Percentiles rank a stretch among this genome's conserved stretches.
Evolutionary conservation across 345 rosid genomes (phyloP).

Genomic region (Citrus reticulata): DNA sequence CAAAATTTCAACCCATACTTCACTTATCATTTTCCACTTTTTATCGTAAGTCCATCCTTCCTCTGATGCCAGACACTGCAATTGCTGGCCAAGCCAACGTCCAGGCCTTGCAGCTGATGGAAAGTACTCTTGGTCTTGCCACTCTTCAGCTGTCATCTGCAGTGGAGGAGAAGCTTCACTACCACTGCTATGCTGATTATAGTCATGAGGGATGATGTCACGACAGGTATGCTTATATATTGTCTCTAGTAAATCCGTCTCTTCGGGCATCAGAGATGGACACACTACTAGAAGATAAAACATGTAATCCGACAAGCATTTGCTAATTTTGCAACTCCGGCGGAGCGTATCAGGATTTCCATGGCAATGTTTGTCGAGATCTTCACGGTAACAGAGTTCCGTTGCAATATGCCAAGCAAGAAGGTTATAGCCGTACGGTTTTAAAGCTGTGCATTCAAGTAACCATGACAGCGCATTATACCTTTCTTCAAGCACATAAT

Average conservation of each 20-base stretch:
- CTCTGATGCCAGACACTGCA: not conserved
- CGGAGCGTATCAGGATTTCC: not conserved
- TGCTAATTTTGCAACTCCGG: conserved; percentile 1
- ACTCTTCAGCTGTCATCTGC: no score
- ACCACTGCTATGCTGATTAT: no score
- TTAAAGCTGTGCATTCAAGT: conserved; percentile 3
- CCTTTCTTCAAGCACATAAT: not conserved
- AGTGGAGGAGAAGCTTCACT: no score
- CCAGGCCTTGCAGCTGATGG: conserved; percentile 27
- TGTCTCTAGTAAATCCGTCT: not conserved
- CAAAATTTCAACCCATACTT: conserved; percentile 23
- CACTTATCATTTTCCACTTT: conserved; percentile 26
- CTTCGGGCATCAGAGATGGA: conserved; percentile 18
- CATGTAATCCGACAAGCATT: conserved; percentile 14
- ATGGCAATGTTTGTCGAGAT: not conserved
- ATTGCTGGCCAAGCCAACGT: conserved; percentile 18
- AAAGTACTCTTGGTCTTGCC: no score
- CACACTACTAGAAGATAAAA: not conserved
- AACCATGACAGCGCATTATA: no score
- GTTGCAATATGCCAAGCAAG: conserved; percentile 31
- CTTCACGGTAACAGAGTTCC: conserved; percentile 8
- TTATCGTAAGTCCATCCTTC: not conserved
- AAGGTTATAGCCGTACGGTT: conserved; percentile 22
- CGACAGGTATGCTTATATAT: no score
- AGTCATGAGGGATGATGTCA: no score